Percentiles rank a stretch among this genome's conserved stretches.
Conservation (phyloP, 805 yeast genomes). For the Brettanomyces custersianus region DNA sequence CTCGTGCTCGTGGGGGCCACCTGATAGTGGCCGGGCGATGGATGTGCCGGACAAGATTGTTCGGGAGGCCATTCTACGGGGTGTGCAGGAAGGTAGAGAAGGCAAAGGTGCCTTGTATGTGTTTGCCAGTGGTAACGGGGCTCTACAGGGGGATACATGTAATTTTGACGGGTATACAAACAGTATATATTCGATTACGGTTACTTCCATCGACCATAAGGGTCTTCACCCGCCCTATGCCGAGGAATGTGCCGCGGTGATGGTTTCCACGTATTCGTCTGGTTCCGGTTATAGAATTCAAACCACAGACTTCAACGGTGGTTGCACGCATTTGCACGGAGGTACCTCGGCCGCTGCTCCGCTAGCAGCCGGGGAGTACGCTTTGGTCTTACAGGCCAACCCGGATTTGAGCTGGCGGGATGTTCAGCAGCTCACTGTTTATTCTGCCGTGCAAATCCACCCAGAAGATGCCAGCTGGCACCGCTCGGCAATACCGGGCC, state of each 20-base stretch:
- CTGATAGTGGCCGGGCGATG: slow-evolving; percentile 83
- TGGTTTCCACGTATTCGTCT: slow-evolving; percentile 88
- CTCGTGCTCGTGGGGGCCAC: slow-evolving; percentile 98
- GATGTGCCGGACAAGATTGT: slow-evolving; percentile 79
- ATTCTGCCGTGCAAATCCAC: slow-evolving; percentile 61
- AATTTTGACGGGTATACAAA: slow-evolving; percentile 97
- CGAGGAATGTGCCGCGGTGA: slow-evolving; percentile 89
- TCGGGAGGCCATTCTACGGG: slow-evolving; percentile 74
- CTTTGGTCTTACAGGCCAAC: slow-evolving; percentile 73
- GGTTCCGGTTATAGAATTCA: slow-evolving; percentile 86
- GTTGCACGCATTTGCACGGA: slow-evolving; percentile 73
- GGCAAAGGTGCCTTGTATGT: slow-evolving; percentile 84
- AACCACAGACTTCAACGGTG: slow-evolving; percentile 67
- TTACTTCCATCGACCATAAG: slow-evolving; percentile 83
- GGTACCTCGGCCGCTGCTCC: slow-evolving; percentile 99
- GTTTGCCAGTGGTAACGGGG: slow-evolving; percentile 96
- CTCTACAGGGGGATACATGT: slow-evolving; percentile 73
- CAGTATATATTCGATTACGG: slow-evolving; percentile 88
- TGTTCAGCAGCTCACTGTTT: slow-evolving; percentile 73
- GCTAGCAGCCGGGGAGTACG: slow-evolving; percentile 90
- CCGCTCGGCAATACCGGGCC: slow-evolving; percentile 49
- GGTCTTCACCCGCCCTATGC: slow-evolving; percentile 86
- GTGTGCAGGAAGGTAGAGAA: slow-evolving; percentile 71
- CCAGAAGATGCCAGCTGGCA: slow-evolving; percentile 69
- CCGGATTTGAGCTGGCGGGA: slow-evolving; percentile 95